phyloP scores from a whole-genome alignment of 2,329 filamentous ascomycete genomes.

The Byssochlamys sp. region DNA sequence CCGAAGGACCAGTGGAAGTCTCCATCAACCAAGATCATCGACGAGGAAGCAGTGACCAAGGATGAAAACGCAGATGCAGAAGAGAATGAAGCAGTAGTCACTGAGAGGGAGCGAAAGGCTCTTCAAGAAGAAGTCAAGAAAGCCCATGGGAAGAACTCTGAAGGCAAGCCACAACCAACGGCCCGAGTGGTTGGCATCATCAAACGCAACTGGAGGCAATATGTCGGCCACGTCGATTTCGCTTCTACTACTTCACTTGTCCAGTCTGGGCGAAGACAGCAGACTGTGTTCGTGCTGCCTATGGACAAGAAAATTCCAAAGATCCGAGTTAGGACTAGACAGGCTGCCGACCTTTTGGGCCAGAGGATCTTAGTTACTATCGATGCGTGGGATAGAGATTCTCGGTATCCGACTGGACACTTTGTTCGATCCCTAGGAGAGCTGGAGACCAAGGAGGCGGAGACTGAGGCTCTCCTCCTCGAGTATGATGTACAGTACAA shows the following conservation, averaged over 20 bases:
- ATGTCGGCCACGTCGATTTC: constrained; percentile 88
- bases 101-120: constrained; percentile 73
- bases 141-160: constrained; percentile 64
- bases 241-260: constrained; percentile 66
- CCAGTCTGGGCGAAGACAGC: constrained; percentile 71
- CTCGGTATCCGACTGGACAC: constrained; percentile 82
- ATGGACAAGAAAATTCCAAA: constrained; percentile 99
- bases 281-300: constrained; percentile 86
- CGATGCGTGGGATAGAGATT: constrained; percentile 89
- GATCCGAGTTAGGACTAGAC: constrained; percentile 82
- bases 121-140: constrained; percentile 85
- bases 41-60: constrained; percentile 82
- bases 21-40: constrained; percentile 88
- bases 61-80: constrained; percentile 89
- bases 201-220: constrained; percentile 95
- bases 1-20: constrained; percentile 95
- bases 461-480: constrained; percentile 85
- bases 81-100: constrained; percentile 64
- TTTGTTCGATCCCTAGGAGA: constrained; percentile 89
- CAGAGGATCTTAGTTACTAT: constrained; percentile 89
- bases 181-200: constrained; percentile 84
- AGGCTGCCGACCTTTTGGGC: constrained; percentile 77
- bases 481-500: constrained; percentile 97
- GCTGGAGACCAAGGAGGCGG: constrained; percentile 90
- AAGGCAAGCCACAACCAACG: constrained; percentile 77